Conservation (phyloP, 495 filamentous ascomycete species). For the Aspergillus cristatus region DNA sequence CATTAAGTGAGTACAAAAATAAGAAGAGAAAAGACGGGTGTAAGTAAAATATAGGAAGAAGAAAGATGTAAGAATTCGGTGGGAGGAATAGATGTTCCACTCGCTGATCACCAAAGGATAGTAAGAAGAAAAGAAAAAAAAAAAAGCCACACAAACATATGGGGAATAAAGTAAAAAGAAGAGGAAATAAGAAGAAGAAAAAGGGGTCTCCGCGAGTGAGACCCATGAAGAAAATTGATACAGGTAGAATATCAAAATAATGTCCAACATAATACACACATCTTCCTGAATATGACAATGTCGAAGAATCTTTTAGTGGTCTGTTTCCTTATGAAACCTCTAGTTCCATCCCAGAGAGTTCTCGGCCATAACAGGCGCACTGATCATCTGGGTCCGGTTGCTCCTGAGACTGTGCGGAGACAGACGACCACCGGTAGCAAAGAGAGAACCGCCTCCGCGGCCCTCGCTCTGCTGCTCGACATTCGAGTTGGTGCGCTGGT, state of each 20-base stretch:
- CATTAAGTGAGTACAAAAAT: conserved; percentile 18
- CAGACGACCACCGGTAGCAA: conserved; percentile 31
- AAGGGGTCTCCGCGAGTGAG: too few relatives aligned
- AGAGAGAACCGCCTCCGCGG: conserved; percentile 23
- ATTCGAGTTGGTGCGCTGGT: conserved; percentile 63
- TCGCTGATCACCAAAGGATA: conserved; percentile 22
- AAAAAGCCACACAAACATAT: conserved; percentile 14
- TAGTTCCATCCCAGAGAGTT: conserved; percentile 98
- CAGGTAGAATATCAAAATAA: too few relatives aligned
- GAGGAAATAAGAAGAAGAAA: conserved; percentile 7
- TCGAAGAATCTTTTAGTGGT: too few relatives aligned
- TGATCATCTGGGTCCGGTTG: conserved; percentile 63
- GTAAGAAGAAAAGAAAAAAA: conserved; percentile 10
- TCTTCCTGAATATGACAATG: too few relatives aligned
- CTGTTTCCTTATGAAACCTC: conserved; percentile 20
- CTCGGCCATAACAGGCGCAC: conserved; percentile 86
- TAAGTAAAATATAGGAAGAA: conserved; percentile 12
- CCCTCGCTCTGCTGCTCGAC: conserved; percentile 41
- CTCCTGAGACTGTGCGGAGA: conserved; percentile 52
- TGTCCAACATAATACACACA: too few relatives aligned
- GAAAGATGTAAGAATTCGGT: conserved; percentile 15
- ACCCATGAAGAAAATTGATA: too few relatives aligned
- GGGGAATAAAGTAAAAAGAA: too few relatives aligned
- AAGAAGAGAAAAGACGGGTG: conserved; percentile 11
- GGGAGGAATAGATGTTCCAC: conserved; percentile 8